Evolutionary conservation across 1,284 basidiomycete genomes (phyloP).

Genomic region (Ceratorhiza oryzae-sativae): DNA sequence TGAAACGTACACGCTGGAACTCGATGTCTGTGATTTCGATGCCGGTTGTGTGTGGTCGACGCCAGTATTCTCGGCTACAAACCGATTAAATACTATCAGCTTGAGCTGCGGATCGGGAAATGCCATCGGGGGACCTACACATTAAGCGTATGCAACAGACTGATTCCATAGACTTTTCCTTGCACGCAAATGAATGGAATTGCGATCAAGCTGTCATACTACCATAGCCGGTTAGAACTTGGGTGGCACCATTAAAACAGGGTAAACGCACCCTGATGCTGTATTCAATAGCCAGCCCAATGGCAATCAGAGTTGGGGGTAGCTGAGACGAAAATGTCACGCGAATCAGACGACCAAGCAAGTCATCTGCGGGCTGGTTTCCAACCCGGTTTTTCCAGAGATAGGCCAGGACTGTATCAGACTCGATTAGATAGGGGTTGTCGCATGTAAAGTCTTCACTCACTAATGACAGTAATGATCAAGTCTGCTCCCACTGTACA

Average conservation of each 20-base stretch:
- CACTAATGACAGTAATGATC: constrained; percentile 26
- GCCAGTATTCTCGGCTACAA: constrained; percentile 32
- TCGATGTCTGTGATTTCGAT: constrained; percentile 12
- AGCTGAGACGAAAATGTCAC: constrained; percentile 36
- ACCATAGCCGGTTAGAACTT: not conserved
- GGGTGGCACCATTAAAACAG: not conserved
- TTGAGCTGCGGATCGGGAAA: not conserved
- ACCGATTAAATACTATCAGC: not conserved
- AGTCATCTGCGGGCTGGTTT: constrained; percentile 5
- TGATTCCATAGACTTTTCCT: constrained; percentile 35
- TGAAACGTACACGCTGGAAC: constrained; percentile 25
- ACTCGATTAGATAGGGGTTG: not conserved
- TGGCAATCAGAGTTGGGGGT: constrained; percentile 36
- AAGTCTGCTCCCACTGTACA: constrained; percentile 32
- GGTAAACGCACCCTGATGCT: constrained; percentile 27
- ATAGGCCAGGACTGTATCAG: not conserved
- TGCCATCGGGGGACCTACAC: not conserved
- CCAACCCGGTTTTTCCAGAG: constrained; percentile 19
- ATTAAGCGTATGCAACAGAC: constrained; percentile 35
- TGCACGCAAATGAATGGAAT: constrained; percentile 39
- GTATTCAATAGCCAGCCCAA: constrained; percentile 31
- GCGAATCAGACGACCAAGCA: not conserved
- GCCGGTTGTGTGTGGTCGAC: constrained; percentile 12
- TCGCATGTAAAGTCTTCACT: not conserved
- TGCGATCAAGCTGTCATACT: constrained; percentile 37